A percentile compares a stretch with the other conserved stretches of the same genome.
Evolutionary conservation across 139 green algal species (phyloP).

Genomic region (Pycnococcus provasolii): DNA sequence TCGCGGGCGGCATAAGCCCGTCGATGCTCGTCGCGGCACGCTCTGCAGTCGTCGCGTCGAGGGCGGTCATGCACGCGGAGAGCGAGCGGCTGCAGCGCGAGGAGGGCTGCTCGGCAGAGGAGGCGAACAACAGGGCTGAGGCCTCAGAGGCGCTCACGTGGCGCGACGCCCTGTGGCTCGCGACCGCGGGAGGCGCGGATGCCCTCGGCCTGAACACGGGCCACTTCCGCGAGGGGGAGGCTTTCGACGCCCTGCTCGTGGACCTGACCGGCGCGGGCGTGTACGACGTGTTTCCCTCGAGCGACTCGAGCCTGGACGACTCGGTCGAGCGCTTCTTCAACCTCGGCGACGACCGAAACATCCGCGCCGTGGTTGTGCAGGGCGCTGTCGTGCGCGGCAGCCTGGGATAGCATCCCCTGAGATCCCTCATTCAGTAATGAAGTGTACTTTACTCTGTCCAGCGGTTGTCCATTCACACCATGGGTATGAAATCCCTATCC

Average conservation of each 20-base stretch:
- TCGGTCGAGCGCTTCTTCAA: slow-evolving; percentile 51
- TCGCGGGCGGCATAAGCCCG: slow-evolving; percentile 47
- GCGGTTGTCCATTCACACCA: no score
- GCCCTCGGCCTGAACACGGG: slow-evolving; percentile 42
- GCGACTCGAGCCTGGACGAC: slow-evolving; percentile 21
- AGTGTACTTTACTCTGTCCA: no score
- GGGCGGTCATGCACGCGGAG: no score
- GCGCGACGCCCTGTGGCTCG: slow-evolving; percentile 40
- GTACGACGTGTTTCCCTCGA: neutral
- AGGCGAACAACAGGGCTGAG: neutral
- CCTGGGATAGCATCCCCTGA: no score
- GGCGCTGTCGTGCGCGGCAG: neutral
- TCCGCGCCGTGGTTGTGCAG: slow-evolving; percentile 40
- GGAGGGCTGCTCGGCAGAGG: slow-evolving; percentile 19
- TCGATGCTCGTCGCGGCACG: slow-evolving; percentile 56
- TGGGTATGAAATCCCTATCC: no score
- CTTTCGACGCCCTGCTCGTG: slow-evolving; percentile 53
- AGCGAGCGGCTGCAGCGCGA: neutral
- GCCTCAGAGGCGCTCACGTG: neutral
- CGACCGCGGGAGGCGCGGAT: slow-evolving; percentile 46
- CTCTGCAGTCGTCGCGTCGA: slow-evolving; percentile 45
- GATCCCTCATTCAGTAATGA: no score
- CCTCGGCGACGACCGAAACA: slow-evolving; percentile 52
- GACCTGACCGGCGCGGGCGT: slow-evolving; percentile 30
- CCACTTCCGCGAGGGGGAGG: slow-evolving; percentile 46